Evolutionary conservation across 202 grass and related monocot species (phyloP).

Genomic region (Carex sylvatica): DNA sequence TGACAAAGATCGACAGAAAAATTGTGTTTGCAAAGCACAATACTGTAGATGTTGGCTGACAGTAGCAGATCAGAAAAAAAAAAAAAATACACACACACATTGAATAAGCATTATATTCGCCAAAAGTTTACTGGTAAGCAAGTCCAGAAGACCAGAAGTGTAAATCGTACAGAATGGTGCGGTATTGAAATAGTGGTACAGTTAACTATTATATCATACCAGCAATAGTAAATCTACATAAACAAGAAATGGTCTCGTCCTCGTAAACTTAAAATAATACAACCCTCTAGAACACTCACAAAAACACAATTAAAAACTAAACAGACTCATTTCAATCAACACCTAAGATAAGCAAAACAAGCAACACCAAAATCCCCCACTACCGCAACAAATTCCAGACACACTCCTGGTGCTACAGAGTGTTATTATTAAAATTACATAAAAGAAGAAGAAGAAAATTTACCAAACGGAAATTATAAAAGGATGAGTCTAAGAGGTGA

Average conservation of each 20-base stretch:
- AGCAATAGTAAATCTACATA: background rate
- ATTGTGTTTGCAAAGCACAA: background rate
- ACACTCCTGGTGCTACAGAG: background rate
- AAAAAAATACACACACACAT: too few species aligned
- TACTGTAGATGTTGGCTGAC: background rate
- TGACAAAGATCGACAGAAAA: background rate
- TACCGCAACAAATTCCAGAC: background rate
- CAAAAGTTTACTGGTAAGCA: background rate
- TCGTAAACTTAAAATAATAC: slow-evolving; percentile 8
- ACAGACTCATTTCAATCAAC: background rate
- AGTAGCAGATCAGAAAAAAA: background rate
- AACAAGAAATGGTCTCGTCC: background rate
- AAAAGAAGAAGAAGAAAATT: background rate
- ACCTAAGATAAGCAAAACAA: slow-evolving; percentile 11
- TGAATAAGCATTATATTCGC: background rate
- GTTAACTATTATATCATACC: background rate
- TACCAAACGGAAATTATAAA: slow-evolving; percentile 11
- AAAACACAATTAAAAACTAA: slow-evolving; percentile 7
- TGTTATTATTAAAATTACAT: slow-evolving; percentile 10
- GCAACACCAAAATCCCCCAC: background rate
- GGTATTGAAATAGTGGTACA: background rate
- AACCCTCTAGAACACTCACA: background rate
- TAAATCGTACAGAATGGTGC: background rate
- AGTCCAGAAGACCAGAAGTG: background rate
- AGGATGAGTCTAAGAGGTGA: slow-evolving; percentile 52